phyloP scores from a whole-genome alignment of 768 basidiomycete genomes.

The Fomitopsis pulvina region DNA sequence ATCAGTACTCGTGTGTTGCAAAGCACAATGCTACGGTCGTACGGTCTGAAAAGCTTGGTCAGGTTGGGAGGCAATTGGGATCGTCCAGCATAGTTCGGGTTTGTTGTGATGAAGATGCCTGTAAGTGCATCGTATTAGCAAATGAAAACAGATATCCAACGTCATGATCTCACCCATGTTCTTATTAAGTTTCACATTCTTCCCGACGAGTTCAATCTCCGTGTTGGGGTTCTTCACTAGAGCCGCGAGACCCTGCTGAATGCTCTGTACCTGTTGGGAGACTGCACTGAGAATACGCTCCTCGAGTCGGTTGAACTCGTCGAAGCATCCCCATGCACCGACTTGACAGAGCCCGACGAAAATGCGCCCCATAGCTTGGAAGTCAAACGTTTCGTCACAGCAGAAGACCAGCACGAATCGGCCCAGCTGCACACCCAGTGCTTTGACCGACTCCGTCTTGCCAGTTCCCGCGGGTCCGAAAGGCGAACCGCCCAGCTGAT shows the following conservation, averaged over 20 bases:
- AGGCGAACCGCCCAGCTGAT: conserved; percentile 92
- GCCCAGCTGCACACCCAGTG: conserved; percentile 93
- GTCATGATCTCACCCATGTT: conserved; percentile 63
- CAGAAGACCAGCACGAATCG: conserved; percentile 99
- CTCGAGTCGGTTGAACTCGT: conserved; percentile 97
- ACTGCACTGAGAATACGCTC: conserved; percentile 97
- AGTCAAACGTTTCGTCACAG: conserved; percentile 99
- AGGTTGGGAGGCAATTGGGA: conserved; percentile 84
- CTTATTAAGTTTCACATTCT: conserved; percentile 86
- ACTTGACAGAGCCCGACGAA: conserved; percentile 99
- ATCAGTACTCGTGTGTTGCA: background rate
- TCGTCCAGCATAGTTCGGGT: conserved; percentile 97
- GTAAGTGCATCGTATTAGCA: conserved; percentile 1
- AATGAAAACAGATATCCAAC: background rate
- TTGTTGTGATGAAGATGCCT: conserved; percentile 99
- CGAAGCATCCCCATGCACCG: conserved; percentile 98
- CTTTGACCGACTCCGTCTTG: conserved; percentile 99
- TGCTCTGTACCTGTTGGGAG: conserved; percentile 97
- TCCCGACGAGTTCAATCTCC: conserved; percentile 95
- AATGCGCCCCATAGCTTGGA: conserved; percentile 99
- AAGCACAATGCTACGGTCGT: conserved; percentile 19
- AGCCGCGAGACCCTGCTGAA: conserved; percentile 90
- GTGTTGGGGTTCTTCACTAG: conserved; percentile 77
- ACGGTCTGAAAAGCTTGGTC: conserved; percentile 93
- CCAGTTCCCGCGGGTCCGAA: conserved; percentile 99